Percentiles rank a stretch among this genome's conserved stretches.
Conservation (phyloP, 1,284 basidiomycete species). For the Bjerkandera adusta region DNA sequence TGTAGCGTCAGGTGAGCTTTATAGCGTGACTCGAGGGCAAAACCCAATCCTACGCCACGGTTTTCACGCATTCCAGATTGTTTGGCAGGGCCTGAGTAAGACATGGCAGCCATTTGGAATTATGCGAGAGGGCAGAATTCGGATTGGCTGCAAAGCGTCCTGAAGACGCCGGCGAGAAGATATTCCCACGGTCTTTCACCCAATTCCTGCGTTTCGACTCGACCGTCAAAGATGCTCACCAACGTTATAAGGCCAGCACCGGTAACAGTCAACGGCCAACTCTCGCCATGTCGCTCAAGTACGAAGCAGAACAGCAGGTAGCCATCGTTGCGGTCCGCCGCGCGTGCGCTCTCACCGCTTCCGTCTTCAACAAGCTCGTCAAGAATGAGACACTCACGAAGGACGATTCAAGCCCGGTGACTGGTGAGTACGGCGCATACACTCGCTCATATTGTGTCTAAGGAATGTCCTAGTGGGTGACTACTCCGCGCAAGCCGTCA, state of each 20-base stretch:
- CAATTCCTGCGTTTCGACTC: slow-evolving; percentile 13
- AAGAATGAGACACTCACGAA: slow-evolving; percentile 89
- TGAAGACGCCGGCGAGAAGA: no score
- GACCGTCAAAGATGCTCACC: slow-evolving; percentile 17
- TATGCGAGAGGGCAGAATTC: no score
- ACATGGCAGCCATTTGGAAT: no score
- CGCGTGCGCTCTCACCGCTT: slow-evolving; percentile 81
- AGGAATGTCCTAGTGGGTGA: slow-evolving; percentile 70
- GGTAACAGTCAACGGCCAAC: slow-evolving; percentile 18
- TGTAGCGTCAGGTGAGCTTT: no score
- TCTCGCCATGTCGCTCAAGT: slow-evolving; percentile 34
- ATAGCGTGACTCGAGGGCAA: no score
- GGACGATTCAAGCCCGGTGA: slow-evolving; percentile 95
- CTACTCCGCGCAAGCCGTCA: slow-evolving; percentile 87
- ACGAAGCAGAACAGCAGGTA: slow-evolving; percentile 60
- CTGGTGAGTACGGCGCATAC: slow-evolving; percentile 47
- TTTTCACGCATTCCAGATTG: no score
- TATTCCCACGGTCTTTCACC: slow-evolving; percentile 1
- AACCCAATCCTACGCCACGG: no score
- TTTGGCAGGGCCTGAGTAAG: no score
- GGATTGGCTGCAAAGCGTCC: no score
- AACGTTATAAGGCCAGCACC: slow-evolving; percentile 19
- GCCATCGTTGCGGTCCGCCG: slow-evolving; percentile 90
- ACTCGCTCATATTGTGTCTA: neutral
- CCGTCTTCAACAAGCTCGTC: slow-evolving; percentile 88